Percentiles rank a stretch among this genome's conserved stretches.
These are phyloP conservation scores for Albophoma yamanashiensis DNA, from an alignment of 2,329 filamentous ascomycete species.

Conservation along the genomic window DNA sequence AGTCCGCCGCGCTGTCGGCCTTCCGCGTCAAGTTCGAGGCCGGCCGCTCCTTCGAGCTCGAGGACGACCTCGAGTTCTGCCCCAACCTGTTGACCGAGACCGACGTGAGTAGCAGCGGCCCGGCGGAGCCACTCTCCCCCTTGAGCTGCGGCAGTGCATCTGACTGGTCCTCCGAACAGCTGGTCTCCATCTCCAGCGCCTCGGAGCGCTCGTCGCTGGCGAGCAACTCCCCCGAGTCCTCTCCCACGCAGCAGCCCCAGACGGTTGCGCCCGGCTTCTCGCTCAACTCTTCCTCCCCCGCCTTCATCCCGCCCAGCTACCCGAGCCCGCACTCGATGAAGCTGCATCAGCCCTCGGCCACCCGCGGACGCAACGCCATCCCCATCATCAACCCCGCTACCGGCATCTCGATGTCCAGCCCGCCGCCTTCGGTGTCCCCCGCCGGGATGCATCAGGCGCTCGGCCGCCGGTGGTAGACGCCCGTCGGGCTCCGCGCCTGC, in stretches of 20 bases:
- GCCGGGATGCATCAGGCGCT: slow-evolving; percentile 48
- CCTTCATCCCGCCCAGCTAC: slow-evolving; percentile 54
- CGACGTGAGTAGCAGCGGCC: slow-evolving; percentile 56
- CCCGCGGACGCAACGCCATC: slow-evolving; percentile 87
- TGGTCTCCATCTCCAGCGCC: slow-evolving; percentile 83
- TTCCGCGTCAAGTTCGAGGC: slow-evolving; percentile 88
- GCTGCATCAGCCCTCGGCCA: slow-evolving; percentile 82
- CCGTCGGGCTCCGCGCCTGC: slow-evolving; percentile 10
- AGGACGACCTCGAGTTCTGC: slow-evolving; percentile 94
- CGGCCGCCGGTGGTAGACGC: slow-evolving; percentile 41
- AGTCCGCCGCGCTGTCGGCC: slow-evolving; percentile 61
- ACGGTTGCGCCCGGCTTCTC: slow-evolving; percentile 71
- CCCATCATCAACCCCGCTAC: slow-evolving; percentile 96
- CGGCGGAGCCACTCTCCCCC: slow-evolving; percentile 6
- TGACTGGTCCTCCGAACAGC: slow-evolving; percentile 41
- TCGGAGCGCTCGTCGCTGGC: slow-evolving; percentile 93
- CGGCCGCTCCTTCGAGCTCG: slow-evolving; percentile 85
- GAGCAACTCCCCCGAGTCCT: slow-evolving; percentile 86
- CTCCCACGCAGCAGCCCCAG: slow-evolving; percentile 79
- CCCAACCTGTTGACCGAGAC: slow-evolving; percentile 84
- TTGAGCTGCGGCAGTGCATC: slow-evolving; percentile 9
- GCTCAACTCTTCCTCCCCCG: slow-evolving; percentile 54
- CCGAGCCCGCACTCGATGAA: slow-evolving; percentile 63
- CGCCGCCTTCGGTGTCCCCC: slow-evolving; percentile 62
- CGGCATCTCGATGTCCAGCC: slow-evolving; percentile 78